A percentile compares a stretch with the other conserved stretches of the same genome.
Evolutionary conservation across 148 eudicot species (phyloP).

Genomic region (Talinum fruticosum): DNA sequence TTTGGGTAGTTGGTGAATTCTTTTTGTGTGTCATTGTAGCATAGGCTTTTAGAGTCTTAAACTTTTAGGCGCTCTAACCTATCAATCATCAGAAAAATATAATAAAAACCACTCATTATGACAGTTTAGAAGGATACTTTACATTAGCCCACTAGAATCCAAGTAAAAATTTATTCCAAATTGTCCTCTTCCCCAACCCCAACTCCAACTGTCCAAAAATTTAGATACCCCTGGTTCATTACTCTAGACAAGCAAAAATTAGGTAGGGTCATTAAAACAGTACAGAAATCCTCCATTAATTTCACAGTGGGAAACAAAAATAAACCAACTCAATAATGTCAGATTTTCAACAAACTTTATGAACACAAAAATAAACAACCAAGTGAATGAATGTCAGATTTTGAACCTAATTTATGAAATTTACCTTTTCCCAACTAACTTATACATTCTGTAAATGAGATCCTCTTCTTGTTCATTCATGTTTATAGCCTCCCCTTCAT

Average conservation of each 20-base stretch:
- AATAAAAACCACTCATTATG: no score
- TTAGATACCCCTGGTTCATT: no score
- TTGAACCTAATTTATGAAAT: not conserved
- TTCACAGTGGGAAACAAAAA: not conserved
- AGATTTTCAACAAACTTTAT: not conserved
- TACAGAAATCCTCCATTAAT: not conserved
- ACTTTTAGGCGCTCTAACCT: no score
- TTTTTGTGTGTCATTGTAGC: no score
- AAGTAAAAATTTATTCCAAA: no score
- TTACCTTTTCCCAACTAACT: conserved; percentile 28
- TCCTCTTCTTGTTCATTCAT: conserved; percentile 30
- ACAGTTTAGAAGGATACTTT: no score
- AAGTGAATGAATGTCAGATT: not conserved
- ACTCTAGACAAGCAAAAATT: not conserved
- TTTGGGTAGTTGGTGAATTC: no score
- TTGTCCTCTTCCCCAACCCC: no score
- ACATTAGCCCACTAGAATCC: no score
- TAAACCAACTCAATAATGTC: not conserved
- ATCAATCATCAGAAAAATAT: no score
- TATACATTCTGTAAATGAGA: conserved; percentile 26
- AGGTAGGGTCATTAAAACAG: not conserved
- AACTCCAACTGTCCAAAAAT: no score
- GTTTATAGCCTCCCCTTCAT: conserved; percentile 18
- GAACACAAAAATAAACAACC: not conserved
- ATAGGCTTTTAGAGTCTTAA: no score